Evolutionary conservation across 2,329 filamentous ascomycete genomes (phyloP).

Genomic region (Paecilomyces fulvus): DNA sequence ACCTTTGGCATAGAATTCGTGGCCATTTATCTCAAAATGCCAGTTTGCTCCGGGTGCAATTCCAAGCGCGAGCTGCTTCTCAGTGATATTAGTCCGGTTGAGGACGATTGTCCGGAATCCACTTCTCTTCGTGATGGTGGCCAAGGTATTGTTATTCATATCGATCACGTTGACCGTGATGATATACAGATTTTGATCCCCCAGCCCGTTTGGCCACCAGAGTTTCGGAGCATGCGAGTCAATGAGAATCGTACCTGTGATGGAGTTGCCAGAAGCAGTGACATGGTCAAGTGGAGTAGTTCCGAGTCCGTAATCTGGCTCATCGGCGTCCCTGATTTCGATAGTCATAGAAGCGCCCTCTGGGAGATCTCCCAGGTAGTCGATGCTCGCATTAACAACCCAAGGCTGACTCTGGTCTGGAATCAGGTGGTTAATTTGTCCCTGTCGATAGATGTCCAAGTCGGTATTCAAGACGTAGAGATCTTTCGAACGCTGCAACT

Average conservation of each 20-base stretch:
- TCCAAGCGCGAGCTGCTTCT: conserved; percentile 45
- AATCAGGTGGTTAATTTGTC: conserved; percentile 50
- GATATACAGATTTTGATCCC: conserved; percentile 50
- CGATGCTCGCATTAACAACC: conserved; percentile 54
- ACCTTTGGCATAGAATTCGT: conserved; percentile 56
- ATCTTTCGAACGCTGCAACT: conserved; percentile 35
- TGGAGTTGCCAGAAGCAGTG: conserved; percentile 32
- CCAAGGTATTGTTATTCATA: conserved; percentile 27
- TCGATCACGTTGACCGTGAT: conserved; percentile 42
- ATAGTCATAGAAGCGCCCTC: conserved; percentile 38
- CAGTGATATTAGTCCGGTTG: conserved; percentile 47
- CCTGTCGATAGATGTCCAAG: conserved; percentile 52
- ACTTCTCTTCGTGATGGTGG: conserved; percentile 44
- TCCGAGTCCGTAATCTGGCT: conserved; percentile 29
- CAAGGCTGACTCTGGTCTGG: conserved; percentile 50
- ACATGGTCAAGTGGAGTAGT: conserved; percentile 34
- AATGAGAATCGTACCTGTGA: conserved; percentile 43
- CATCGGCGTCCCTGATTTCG: conserved; percentile 35
- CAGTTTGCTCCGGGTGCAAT: conserved; percentile 51
- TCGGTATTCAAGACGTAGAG: conserved; percentile 45
- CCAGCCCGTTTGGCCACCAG: conserved; percentile 55
- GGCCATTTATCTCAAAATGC: conserved; percentile 59
- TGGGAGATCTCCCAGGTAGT: conserved; percentile 45
- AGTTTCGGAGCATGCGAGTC: conserved; percentile 40
- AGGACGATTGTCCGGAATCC: conserved; percentile 57